Conservation (phyloP, 768 basidiomycete genomes). For the Pholiota conissans region DNA sequence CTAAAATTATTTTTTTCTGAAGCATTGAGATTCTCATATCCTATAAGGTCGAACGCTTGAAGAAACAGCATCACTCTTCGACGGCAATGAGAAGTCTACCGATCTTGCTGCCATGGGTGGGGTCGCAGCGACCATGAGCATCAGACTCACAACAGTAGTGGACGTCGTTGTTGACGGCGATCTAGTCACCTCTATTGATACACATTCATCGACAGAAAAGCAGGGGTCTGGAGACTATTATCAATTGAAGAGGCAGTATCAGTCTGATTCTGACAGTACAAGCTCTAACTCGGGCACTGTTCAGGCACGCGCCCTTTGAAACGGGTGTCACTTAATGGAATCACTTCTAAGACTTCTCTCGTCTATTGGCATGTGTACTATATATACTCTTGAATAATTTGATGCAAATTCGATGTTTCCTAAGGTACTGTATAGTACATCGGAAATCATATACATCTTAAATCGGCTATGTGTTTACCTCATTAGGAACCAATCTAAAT, state of each 20-base stretch:
- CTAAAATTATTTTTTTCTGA: neutral
- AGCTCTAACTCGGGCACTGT: slow-evolving; percentile 12
- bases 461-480: neutral
- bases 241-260: slow-evolving; percentile 20
- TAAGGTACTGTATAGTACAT: no score
- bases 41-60: slow-evolving; percentile 60
- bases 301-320: neutral
- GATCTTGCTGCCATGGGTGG: slow-evolving; percentile 46
- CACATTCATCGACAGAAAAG: neutral
- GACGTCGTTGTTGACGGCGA: slow-evolving; percentile 7
- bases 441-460: neutral
- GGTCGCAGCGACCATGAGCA: slow-evolving; percentile 43
- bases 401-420: no score
- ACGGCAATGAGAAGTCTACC: slow-evolving; percentile 49
- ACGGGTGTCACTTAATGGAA: neutral
- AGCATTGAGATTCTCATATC: neutral
- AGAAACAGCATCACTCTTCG: slow-evolving; percentile 72
- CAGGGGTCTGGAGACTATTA: slow-evolving; percentile 20
- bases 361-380: no score
- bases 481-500: no score
- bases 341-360: no score
- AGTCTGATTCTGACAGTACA: slow-evolving; percentile 18
- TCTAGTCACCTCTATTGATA: neutral
- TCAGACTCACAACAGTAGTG: slow-evolving; percentile 22
- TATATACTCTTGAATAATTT: no score